These are phyloP conservation scores for Diaporthe citrichinensis DNA, from an alignment of 2,329 filamentous ascomycete species.

Conservation along the genomic window DNA sequence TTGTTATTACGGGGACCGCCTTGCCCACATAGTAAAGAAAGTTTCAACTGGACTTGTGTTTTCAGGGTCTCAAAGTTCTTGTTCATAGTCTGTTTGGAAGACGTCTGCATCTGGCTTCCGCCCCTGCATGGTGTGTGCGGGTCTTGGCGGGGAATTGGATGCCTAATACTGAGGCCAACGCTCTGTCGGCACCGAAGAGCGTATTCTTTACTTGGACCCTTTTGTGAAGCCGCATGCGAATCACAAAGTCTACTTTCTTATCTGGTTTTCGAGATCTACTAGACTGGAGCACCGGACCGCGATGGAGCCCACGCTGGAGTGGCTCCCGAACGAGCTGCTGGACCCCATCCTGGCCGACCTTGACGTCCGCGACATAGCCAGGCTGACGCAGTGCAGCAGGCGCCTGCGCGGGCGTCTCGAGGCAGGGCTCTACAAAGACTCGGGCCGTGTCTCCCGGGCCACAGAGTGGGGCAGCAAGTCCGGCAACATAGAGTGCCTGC, in stretches of 20 bases:
- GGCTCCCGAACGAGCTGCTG: constrained; percentile 8
- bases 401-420: background rate
- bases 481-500: background rate
- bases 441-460: background rate
- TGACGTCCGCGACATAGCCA: background rate
- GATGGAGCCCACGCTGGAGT: background rate
- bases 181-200: background rate
- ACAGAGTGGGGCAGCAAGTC: background rate
- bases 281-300: background rate
- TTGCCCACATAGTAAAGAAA: background rate
- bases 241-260: background rate
- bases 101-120: background rate
- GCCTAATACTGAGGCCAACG: background rate
- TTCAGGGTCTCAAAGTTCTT: background rate
- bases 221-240: background rate
- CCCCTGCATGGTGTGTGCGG: background rate
- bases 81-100: background rate
- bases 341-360: background rate
- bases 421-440: background rate
- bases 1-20: background rate
- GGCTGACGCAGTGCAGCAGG: background rate
- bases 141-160: background rate
- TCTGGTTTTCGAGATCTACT: background rate
- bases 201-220: background rate
- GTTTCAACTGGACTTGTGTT: background rate